Percentiles rank a stretch among this genome's conserved stretches.
These are phyloP conservation scores for Davidsoniella eucalypti DNA, from an alignment of 2,329 filamentous ascomycete genomes.

Conservation along the genomic window DNA sequence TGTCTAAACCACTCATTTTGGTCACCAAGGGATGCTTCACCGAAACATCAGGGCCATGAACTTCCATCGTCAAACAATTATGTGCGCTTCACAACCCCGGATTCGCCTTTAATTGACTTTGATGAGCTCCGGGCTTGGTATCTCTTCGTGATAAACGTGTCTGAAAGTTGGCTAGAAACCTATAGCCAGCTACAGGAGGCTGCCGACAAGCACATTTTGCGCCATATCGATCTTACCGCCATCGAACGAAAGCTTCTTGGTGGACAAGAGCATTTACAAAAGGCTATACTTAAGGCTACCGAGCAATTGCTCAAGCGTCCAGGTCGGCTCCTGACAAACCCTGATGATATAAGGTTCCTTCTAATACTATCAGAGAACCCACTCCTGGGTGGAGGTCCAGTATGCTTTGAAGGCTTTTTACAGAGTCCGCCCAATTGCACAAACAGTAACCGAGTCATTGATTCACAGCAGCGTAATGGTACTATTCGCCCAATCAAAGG, in stretches of 20 bases:
- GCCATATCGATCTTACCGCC: slow-evolving; percentile 20
- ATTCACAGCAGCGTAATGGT: slow-evolving; percentile 3
- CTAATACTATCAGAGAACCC: slow-evolving; percentile 68
- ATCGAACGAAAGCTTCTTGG: slow-evolving; percentile 31
- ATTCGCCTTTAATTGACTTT: slow-evolving; percentile 63
- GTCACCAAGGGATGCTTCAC: slow-evolving; percentile 17
- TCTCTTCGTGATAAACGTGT: slow-evolving; percentile 48
- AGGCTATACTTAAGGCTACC: slow-evolving; percentile 57
- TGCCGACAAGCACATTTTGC: slow-evolving; percentile 4
- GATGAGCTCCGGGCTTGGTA: slow-evolving; percentile 58
- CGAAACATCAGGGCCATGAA: not conserved
- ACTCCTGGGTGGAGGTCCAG: slow-evolving; percentile 38
- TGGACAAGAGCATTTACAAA: slow-evolving; percentile 53
- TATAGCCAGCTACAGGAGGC: slow-evolving; percentile 21
- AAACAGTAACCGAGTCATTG: slow-evolving; percentile 3
- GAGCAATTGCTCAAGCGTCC: slow-evolving; percentile 71
- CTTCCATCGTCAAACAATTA: not conserved
- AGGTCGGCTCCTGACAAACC: slow-evolving; percentile 47
- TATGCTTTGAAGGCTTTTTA: slow-evolving; percentile 25
- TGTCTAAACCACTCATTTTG: slow-evolving; percentile 65
- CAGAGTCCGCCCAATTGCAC: slow-evolving; percentile 15
- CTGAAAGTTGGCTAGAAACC: slow-evolving; percentile 43
- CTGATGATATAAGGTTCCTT: slow-evolving; percentile 60
- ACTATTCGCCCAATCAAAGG: slow-evolving; percentile 21
- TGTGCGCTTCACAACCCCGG: slow-evolving; percentile 26